Percentiles rank a stretch among this genome's conserved stretches.
These are phyloP conservation scores for Orbilia quercus DNA, from an alignment of 2,329 filamentous ascomycete species.

Conservation along the genomic window DNA sequence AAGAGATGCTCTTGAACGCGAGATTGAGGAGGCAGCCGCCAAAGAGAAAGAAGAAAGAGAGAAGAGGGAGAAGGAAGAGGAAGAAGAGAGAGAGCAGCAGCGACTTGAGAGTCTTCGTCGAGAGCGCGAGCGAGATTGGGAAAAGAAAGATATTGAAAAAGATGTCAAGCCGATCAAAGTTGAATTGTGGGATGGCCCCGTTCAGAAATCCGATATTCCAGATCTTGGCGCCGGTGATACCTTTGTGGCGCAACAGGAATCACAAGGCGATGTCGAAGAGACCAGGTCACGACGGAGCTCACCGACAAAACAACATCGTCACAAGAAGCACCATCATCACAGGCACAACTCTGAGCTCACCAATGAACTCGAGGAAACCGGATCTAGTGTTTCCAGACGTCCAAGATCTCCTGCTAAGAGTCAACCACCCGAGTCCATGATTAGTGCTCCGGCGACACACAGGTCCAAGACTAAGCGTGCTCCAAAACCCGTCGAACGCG, in stretches of 20 bases:
- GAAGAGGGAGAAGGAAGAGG: conserved; percentile 65
- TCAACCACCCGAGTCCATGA: conserved; percentile 32
- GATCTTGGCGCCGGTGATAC: conserved; percentile 63
- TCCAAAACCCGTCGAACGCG: conserved; percentile 33
- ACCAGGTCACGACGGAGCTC: conserved; percentile 51
- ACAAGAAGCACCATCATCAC: conserved; percentile 57
- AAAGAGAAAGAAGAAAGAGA: conserved; percentile 62
- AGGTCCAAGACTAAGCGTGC: conserved; percentile 41
- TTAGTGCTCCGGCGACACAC: conserved; percentile 25
- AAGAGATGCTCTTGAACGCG: conserved; percentile 57
- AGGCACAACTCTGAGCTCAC: conserved; percentile 55
- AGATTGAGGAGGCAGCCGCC: conserved; percentile 58
- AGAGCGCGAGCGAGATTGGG: conserved; percentile 60
- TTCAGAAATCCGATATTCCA: conserved; percentile 54
- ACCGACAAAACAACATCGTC: conserved; percentile 61
- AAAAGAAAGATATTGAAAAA: conserved; percentile 61
- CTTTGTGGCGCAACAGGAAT: conserved; percentile 56
- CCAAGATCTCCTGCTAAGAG: conserved; percentile 35
- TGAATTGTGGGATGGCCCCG: conserved; percentile 56
- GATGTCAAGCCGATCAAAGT: conserved; percentile 61
- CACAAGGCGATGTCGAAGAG: conserved; percentile 57
- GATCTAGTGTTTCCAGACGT: conserved; percentile 42
- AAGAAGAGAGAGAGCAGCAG: conserved; percentile 61
- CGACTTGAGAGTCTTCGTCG: conserved; percentile 57
- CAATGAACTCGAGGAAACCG: conserved; percentile 39